Conservation (phyloP, 768 basidiomycete species). For the Lactarius psammicola region DNA sequence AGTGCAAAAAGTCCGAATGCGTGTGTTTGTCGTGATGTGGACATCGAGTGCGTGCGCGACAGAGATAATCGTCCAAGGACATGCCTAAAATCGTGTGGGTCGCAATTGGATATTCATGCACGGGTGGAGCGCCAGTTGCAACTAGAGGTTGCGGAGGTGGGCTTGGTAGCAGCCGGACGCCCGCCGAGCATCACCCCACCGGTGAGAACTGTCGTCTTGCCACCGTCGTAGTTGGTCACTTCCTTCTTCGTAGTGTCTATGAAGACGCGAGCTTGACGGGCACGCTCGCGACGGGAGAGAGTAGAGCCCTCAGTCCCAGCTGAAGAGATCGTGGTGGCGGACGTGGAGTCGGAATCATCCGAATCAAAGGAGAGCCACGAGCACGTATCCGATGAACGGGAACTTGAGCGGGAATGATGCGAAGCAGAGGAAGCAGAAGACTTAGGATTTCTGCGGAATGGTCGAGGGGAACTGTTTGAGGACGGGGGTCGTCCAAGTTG, state of each 20-base stretch:
- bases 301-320: constrained; percentile 41
- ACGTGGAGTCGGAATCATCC: constrained; percentile 41
- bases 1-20: constrained; percentile 22
- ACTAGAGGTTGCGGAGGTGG: constrained; percentile 32
- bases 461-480: constrained; percentile 55
- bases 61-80: constrained; percentile 15
- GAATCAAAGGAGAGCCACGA: constrained; percentile 71
- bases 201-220: constrained; percentile 84
- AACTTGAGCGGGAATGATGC: constrained; percentile 49
- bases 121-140: constrained; percentile 60
- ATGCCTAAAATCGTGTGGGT: constrained; percentile 7
- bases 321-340: constrained; percentile 44
- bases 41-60: constrained; percentile 16
- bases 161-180: constrained; percentile 26
- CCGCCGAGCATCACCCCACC: constrained; percentile 84
- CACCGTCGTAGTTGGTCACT: constrained; percentile 83
- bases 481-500: constrained; percentile 68
- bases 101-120: constrained; percentile 36
- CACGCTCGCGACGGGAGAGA: constrained; percentile 66
- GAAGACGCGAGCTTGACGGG: constrained; percentile 67
- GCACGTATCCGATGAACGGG: constrained; percentile 68
- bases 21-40: constrained; percentile 25
- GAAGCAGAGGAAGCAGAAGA: constrained; percentile 61
- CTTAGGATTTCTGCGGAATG: constrained; percentile 44
- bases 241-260: constrained; percentile 73